Evolutionary conservation across 495 filamentous ascomycete genomes (phyloP).

Genomic region (Lophium mytilinum): DNA sequence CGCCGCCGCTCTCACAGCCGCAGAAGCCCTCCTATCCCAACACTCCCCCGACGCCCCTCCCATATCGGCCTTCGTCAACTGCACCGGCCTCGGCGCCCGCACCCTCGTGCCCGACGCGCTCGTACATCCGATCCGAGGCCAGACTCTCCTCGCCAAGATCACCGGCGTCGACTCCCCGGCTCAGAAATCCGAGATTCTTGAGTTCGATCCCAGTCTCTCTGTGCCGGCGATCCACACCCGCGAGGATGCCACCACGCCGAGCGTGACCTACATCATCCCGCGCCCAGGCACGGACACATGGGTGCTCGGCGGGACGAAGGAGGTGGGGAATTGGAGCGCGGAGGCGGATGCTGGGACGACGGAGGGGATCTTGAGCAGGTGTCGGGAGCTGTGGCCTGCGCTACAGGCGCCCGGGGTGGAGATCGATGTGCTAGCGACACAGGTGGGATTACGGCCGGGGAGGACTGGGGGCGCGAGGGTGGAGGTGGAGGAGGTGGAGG

Average conservation of each 20-base stretch:
- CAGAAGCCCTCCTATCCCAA: conserved; percentile 17
- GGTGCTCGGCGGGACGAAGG: conserved; percentile 36
- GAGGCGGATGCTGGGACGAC: conserved; percentile 29
- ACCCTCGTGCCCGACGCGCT: conserved; percentile 23
- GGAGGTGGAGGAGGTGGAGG: conserved; percentile 20
- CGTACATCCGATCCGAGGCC: conserved; percentile 32
- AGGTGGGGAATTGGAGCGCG: conserved; percentile 30
- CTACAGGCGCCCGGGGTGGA: conserved; percentile 25
- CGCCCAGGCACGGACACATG: conserved; percentile 31
- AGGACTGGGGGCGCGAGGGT: conserved; percentile 33
- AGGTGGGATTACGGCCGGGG: conserved; percentile 36
- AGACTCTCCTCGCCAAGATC: conserved; percentile 32
- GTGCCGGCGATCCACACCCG: neutral
- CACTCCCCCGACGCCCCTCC: neutral
- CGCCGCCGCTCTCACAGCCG: conserved; percentile 2
- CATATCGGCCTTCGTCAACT: conserved; percentile 28
- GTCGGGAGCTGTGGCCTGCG: conserved; percentile 31
- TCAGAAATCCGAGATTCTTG: neutral
- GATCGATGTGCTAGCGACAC: conserved; percentile 35
- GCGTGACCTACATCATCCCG: conserved; percentile 31
- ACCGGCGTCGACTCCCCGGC: conserved; percentile 15
- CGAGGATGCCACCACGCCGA: neutral
- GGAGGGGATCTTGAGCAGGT: conserved; percentile 29
- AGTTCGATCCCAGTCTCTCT: neutral
- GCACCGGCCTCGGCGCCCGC: conserved; percentile 29